Evolutionary conservation across 2,329 filamentous ascomycete genomes (phyloP).

Genomic region (Mycocentrospora acerina): DNA sequence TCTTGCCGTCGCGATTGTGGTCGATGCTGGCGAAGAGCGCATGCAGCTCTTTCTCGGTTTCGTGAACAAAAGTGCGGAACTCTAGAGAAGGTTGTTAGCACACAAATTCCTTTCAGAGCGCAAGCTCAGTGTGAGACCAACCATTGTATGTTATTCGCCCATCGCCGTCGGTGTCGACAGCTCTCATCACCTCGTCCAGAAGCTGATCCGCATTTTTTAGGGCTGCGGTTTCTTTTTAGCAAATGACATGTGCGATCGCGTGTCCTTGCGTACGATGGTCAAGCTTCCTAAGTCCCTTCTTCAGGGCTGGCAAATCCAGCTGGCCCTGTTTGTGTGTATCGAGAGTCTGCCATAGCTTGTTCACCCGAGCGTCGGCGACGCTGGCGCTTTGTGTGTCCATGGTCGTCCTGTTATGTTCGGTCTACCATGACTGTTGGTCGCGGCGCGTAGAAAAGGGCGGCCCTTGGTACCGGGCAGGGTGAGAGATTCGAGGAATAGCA

Average conservation of each 20-base stretch:
- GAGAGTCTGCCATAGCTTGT: constrained; percentile 80
- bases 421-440: constrained; percentile 42
- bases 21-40: constrained; percentile 85
- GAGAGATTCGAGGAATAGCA: constrained; percentile 24
- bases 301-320: constrained; percentile 80
- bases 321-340: constrained; percentile 75
- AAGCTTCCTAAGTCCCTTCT: constrained; percentile 81
- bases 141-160: constrained; percentile 89
- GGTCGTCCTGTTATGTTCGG: constrained; percentile 46
- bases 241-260: constrained; percentile 3
- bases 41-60: constrained; percentile 81
- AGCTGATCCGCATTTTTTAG: constrained; percentile 90
- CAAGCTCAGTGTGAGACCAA: constrained; percentile 39
- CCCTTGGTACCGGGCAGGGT: constrained; percentile 20
- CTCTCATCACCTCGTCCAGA: constrained; percentile 75
- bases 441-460: constrained; percentile 21
- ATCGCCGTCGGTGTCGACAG: constrained; percentile 84
- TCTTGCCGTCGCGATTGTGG: constrained; percentile 76
- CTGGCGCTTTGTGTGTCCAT: constrained; percentile 77
- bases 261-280: constrained; percentile 74
- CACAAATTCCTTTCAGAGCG: neutral
- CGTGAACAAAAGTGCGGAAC: constrained; percentile 84
- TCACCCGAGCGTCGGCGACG: constrained; percentile 77
- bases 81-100: constrained; percentile 57
- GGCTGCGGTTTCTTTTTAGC: constrained; percentile 49